A percentile compares a stretch with the other conserved stretches of the same genome.
phyloP scores from a whole-genome alignment of 2,329 filamentous ascomycete species.

The Monosporascus sp. region DNA sequence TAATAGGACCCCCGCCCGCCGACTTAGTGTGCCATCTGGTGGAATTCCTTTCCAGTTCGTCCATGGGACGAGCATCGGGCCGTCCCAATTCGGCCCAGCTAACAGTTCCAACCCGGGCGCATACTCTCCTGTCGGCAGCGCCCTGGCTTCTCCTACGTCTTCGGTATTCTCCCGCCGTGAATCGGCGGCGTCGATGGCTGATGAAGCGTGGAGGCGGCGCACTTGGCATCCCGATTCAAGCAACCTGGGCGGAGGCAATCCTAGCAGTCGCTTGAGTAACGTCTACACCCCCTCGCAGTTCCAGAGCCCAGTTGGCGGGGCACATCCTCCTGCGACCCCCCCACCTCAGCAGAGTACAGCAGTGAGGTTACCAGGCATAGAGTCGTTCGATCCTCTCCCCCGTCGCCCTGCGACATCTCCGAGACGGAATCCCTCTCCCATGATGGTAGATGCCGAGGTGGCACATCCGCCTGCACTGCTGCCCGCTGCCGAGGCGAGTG shows the following conservation, averaged over 20 bases:
- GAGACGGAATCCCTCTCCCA: slow-evolving; percentile 64
- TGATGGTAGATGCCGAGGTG: slow-evolving; percentile 62
- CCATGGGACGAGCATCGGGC: slow-evolving; percentile 49
- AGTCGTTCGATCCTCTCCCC: slow-evolving; percentile 79
- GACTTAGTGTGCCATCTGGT: slow-evolving; percentile 76
- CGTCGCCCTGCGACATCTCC: slow-evolving; percentile 58
- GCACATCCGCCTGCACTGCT: slow-evolving; percentile 31
- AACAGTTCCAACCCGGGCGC: slow-evolving; percentile 50
- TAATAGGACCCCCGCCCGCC: slow-evolving; percentile 62
- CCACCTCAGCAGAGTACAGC: slow-evolving; percentile 49
- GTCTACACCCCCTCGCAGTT: slow-evolving; percentile 64
- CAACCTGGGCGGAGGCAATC: slow-evolving; percentile 52
- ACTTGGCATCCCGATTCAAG: slow-evolving; percentile 87
- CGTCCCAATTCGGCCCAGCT: slow-evolving; percentile 48
- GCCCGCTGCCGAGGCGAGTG: slow-evolving; percentile 24
- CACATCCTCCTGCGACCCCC: slow-evolving; percentile 40
- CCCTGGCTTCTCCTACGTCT: slow-evolving; percentile 60
- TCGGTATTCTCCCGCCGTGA: slow-evolving; percentile 62
- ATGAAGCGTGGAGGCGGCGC: slow-evolving; percentile 74
- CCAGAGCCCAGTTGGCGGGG: slow-evolving; percentile 46
- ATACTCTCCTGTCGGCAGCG: slow-evolving; percentile 54
- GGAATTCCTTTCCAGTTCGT: slow-evolving; percentile 69
- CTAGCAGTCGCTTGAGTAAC: slow-evolving; percentile 69
- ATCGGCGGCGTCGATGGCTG: slow-evolving; percentile 54
- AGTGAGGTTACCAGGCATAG: slow-evolving; percentile 78